Base-by-base conservation (phyloP, 805 yeast species). In the Candida ipomoeae region DNA sequence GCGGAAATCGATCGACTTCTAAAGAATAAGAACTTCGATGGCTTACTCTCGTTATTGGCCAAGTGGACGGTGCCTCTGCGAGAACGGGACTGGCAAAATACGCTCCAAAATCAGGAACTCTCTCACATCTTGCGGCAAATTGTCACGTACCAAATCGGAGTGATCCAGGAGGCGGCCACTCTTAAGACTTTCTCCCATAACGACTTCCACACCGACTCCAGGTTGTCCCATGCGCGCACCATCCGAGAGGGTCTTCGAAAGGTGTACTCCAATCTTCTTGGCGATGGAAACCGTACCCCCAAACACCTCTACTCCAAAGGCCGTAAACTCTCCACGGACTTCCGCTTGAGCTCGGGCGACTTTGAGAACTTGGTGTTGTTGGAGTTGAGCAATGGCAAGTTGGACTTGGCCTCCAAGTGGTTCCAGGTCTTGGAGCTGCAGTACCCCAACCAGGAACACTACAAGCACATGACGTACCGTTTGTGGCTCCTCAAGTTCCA, bases 351-450 rank as follows among this genome's bases (percentile, higher is more conserved):
- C 36, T 33, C 41, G 2, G 48, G 50, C 3, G 78, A 74, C 57
- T 71, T 63, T 53, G 77, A 73, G 52, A 73, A 70, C 56, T 59
- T 74, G 52, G 65, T 73, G 17, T 18, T 46, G 40, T 57, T 73
- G 47, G 78, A 73, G 54, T 56, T 66, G 46, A 53, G 58, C 48
- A 72, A 69, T 57, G 53, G 51, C n/a, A 73, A 71, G 50, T 52
- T 67, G 36, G 78, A 73, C 57, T 63, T 73, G 55, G 77, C 74
- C 3, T 60, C 69, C 3, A 62, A 61, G 46, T 73, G 77, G 77
- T 69, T 71, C 50, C 63, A 59, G 44, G 57, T 63, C 43, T 65
- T 72, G 51, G 69, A 70, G 46, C 33, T 48, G 17, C 62, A 65
- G 49, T 65, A 41, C 48, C 60, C 56, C 10, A 42, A 46, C 15